Evolutionary conservation across 805 yeast genomes (phyloP), one percentile per base, ranked within the genome.

Genomic region (Saccharomycopsis capsularis): DNA sequence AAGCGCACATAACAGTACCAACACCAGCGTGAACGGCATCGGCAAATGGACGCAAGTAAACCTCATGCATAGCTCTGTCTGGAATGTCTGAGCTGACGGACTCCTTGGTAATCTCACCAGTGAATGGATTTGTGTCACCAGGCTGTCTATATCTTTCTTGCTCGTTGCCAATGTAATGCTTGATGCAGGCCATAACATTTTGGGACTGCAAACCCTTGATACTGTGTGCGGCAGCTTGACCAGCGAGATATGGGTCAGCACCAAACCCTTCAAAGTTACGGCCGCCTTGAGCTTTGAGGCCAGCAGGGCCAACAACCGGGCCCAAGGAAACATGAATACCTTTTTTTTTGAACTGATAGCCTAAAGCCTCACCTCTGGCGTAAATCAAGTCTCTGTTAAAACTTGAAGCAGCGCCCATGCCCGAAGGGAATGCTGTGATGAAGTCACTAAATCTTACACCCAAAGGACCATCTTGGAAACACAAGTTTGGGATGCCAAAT

Each of bases 201-300:
- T 75, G 77, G 37, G 68, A 70, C 60, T 79, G 85, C 7, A 76
- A 63, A 2, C 82, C 85, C 45, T 67, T 68, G 16, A 78, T 69
- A 3, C 79, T 73, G 11, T 71, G 69, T 9, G 72, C 74, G 11
- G 78, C 80, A 11, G 70, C 71, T 23, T 69, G 65, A 22, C 85
- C 85, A 54, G 75, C 77, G 41, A 79, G 63, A 51, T 78, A 78
- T 3, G 85, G 82, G 58, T 79, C 85, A 5, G 78, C 63, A 7
- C 81, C 80, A 60, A 78, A 78, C 35, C 78, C 71, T 63, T 79
- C 84, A 82, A 82, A 78, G 61, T 74, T 76, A 54, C 83, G 66
- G 3, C 85, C 84, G 25, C 81, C 84, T 37, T 73, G 74, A 4
- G 82, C 83, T 56, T 77, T 74, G 36, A 69, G 65, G 0, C 85